Base-by-base conservation (phyloP, 495 filamentous ascomycete species). In the Lindgomyces ingoldianus region DNA sequence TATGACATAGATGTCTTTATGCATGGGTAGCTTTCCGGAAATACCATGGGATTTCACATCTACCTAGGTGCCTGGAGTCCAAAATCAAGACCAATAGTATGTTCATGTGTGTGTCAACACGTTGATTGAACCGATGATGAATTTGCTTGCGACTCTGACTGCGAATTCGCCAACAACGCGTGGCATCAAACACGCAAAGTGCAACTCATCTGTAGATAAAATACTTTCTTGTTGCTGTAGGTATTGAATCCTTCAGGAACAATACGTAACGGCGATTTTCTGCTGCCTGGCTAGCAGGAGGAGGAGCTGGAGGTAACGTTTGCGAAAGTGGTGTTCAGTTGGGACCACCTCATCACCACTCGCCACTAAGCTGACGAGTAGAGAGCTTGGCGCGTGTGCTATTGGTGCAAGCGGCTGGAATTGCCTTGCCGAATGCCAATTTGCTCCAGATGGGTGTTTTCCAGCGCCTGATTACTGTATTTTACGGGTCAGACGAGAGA, bases 391-490 rank as follows among this genome's bases (percentile, higher is more conserved):
- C 16, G 8, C 8, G n/a, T 10, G 27, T 29, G 22, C 33, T 9
- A 22, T 19, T 24, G 16, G 49, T 16, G 30, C 36, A 29, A n/a
- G 16, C 16, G 52, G 18, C 18, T 11, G 16, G 52, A n/a, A 55
- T 9, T 36, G 14, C 30, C n/a, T 55, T 2, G 29, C 4, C 4
- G 4, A 3, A 42, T 25, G 29, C 26, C 44, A 47, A 47, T 47
- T n/a, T 47, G 44, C 8, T 47, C 14, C 21, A 47, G 44, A 24
- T 47, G 44, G 52, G 18, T 52, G 21, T 33, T 21, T 44, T 60
- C 55, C 49, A 66, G 63, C 56, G 55, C 47, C 30, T 58, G 56
- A 50, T 66, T 66, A 60, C 63, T 33, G 25, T 41, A 47, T 39
- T 45, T 16, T 30, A 48, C 19, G 36, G 56, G 55, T 25, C 39